Base-by-base conservation (phyloP, 75 land plant species). In the Picea sitchensis region DNA sequence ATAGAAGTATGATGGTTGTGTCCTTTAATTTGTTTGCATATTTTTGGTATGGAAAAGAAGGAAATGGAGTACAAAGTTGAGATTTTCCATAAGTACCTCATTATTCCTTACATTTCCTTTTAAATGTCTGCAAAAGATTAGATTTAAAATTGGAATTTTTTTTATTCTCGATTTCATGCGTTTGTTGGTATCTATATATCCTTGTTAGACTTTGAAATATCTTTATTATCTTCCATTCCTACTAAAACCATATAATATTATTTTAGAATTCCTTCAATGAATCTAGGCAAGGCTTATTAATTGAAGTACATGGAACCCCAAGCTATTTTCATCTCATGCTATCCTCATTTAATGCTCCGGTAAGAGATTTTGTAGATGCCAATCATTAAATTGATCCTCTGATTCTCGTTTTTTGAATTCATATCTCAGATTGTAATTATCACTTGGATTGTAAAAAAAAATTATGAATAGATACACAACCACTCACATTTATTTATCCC, bases 11-110 rank as follows among this genome's bases (percentile, higher is more conserved):
- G 51, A 44, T 36, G 18, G 73, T 68, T 11, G 54, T 2, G 56
- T 51, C 56, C 2, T 71, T 71, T 44, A 18, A 11, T 38, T 8
- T 41, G 47, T 58, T 23, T 76, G 77, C 81, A 85, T 77, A 75
- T 83, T 26, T 68, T 85, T 73, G 80, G 86, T 23, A 85, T 85
- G 86, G 86, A 86, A 67, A 81, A 85, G 69, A 81, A 85, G 54
- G 87, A 85, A 71, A 83, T 85, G 87, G 86, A 84, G 54, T 85
- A 83, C 20, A 73, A 78, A 79, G 87, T 85, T 31, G 87, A 85
- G 26, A 77, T 85, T 14, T 85, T 84, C 74, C 83, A 83, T 69
- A 85, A 83, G 87, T 85, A 71, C n/a, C 0, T 9, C 3, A 44
- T 38, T 71, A 71, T 71, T 44, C 0, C 21, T n/a, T 71, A 71